phyloP scores from a whole-genome alignment of 1,139 yeast species.

The Taiozyma onychis region DNA sequence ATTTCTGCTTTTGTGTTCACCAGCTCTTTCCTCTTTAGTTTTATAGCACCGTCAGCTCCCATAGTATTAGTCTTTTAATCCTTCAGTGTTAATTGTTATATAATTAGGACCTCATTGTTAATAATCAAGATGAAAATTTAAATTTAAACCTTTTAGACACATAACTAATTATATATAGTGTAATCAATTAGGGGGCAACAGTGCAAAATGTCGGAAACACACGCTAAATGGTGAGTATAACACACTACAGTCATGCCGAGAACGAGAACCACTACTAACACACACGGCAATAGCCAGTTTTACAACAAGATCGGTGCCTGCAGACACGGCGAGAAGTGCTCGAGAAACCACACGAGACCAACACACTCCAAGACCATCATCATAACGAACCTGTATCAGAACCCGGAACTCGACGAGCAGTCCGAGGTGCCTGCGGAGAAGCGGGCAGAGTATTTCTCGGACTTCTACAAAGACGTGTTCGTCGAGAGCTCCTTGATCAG shows the following conservation, averaged over 20 bases:
- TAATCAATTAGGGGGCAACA: background rate
- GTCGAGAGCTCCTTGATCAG: slow-evolving; percentile 56
- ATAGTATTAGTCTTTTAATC: background rate
- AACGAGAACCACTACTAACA: slow-evolving; percentile 7
- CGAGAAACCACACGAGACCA: slow-evolving; percentile 71
- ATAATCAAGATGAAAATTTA: background rate
- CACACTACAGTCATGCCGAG: background rate
- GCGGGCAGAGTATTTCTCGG: slow-evolving; percentile 50
- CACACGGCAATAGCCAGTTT: slow-evolving; percentile 37
- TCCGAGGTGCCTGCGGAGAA: slow-evolving; percentile 29
- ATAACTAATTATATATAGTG: background rate
- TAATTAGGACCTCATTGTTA: no score
- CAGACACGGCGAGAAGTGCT: slow-evolving; percentile 87
- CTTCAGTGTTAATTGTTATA: no score
- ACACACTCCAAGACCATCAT: slow-evolving; percentile 60
- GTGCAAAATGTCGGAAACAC: background rate
- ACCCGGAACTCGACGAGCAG: slow-evolving; percentile 37
- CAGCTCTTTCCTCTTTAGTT: slow-evolving; percentile 41
- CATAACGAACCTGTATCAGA: slow-evolving; percentile 63
- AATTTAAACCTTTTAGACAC: slow-evolving; percentile 4
- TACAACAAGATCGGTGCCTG: slow-evolving; percentile 88
- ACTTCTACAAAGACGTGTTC: slow-evolving; percentile 69
- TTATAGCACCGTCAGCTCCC: slow-evolving; percentile 42
- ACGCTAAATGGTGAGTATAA: background rate
- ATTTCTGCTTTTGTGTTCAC: slow-evolving; percentile 7